These are phyloP conservation scores for Phaeosphaeria sp. DNA, from an alignment of 2,329 filamentous ascomycete species.

Conservation along the genomic window DNA sequence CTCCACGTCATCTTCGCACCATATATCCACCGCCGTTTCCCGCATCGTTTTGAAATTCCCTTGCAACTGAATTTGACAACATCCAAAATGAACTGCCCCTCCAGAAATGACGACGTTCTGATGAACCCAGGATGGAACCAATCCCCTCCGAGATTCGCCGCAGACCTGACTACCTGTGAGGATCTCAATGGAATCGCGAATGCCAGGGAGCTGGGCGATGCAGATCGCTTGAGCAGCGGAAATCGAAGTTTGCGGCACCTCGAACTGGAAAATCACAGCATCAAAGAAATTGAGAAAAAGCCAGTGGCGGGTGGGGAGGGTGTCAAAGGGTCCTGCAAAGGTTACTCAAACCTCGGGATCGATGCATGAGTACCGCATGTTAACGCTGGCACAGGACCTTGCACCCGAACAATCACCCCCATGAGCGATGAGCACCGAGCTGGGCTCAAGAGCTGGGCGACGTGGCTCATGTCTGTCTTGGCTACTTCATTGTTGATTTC, in stretches of 20 bases:
- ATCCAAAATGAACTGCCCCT: constrained; percentile 40
- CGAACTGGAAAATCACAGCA: constrained; percentile 19
- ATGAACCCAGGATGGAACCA: constrained; percentile 40
- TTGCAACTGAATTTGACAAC: not conserved
- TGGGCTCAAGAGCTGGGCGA: constrained; percentile 25
- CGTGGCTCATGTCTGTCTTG: constrained; percentile 34
- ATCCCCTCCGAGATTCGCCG: constrained; percentile 35
- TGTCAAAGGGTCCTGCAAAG: constrained; percentile 31
- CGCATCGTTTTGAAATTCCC: not conserved
- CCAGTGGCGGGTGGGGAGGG: constrained; percentile 23
- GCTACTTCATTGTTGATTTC: constrained; percentile 33
- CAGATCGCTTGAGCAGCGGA: constrained; percentile 22
- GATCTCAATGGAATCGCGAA: constrained; percentile 41
- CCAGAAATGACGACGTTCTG: constrained; percentile 34
- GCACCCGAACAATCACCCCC: constrained; percentile 32
- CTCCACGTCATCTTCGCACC: constrained; percentile 23
- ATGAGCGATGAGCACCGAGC: constrained; percentile 24
- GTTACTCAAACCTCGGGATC: constrained; percentile 10
- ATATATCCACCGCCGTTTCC: constrained; percentile 4
- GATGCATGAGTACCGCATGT: constrained; percentile 3
- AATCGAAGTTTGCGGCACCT: constrained; percentile 16
- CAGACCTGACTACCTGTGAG: constrained; percentile 40
- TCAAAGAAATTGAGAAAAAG: constrained; percentile 26
- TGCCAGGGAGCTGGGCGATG: constrained; percentile 37
- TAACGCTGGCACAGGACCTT: constrained; percentile 31